phyloP scores from a whole-genome alignment of 108 stramenopile genomes.

The Cyclotella sp. region DNA sequence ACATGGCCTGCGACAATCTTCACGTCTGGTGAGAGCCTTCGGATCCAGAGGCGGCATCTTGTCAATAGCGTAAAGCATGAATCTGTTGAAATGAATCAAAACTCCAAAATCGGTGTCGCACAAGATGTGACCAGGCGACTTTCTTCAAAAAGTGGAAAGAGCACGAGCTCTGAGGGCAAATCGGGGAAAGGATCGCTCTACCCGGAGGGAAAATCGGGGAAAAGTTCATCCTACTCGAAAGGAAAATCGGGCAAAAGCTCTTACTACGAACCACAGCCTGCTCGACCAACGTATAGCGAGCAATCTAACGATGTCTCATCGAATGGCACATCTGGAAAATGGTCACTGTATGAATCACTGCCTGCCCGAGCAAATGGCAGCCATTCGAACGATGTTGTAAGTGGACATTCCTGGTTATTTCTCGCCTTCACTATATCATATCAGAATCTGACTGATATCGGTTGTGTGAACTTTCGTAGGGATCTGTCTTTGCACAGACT shows the following conservation, averaged over 20 bases:
- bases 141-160: conserved; percentile 4
- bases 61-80: background rate
- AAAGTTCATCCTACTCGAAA: background rate
- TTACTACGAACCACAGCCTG: background rate
- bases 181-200: background rate
- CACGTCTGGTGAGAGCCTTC: background rate
- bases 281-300: too few species aligned
- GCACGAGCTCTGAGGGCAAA: background rate
- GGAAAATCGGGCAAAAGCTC: conserved; percentile 2
- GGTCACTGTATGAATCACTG: too few species aligned
- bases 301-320: background rate
- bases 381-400: conserved; percentile 4
- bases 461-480: background rate
- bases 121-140: background rate
- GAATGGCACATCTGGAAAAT: background rate
- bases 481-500: background rate
- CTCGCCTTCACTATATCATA: background rate
- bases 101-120: background rate
- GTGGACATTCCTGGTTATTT: background rate
- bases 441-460: background rate
- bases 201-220: background rate
- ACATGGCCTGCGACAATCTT: background rate
- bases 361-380: background rate
- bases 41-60: background rate
- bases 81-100: background rate